phyloP scores from a whole-genome alignment of 202 grass and related monocot species.

The Carex arenaria region DNA sequence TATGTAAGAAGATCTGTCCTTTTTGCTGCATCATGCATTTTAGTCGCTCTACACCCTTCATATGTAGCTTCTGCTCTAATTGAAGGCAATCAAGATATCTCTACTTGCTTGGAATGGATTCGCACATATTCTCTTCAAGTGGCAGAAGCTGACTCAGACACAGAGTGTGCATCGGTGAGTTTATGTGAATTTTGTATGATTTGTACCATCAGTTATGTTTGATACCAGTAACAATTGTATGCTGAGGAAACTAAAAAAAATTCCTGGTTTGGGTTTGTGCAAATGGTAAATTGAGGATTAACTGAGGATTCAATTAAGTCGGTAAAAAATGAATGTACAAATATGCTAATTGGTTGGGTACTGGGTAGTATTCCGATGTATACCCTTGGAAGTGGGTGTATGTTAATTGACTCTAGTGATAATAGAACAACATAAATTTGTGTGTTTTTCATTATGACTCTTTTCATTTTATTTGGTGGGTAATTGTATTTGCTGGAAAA shows the following conservation, averaged over 20 bases:
- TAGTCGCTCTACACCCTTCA: constrained; percentile 78
- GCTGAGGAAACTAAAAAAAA: neutral
- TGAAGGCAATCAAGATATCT: constrained; percentile 73
- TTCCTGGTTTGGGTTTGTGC: neutral
- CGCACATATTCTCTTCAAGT: constrained; percentile 68
- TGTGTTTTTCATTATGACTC: neutral
- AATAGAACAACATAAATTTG: neutral
- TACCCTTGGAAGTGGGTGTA: neutral
- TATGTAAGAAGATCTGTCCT: constrained; percentile 89
- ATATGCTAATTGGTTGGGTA: neutral
- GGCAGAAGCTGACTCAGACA: constrained; percentile 79
- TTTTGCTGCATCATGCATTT: constrained; percentile 86
- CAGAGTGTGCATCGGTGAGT: constrained; percentile 83
- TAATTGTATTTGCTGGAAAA: neutral
- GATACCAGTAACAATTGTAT: neutral
- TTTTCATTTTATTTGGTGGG: neutral
- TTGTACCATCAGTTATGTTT: neutral
- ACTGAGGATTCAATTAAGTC: neutral
- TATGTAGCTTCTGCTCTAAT: constrained; percentile 85
- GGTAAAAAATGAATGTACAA: neutral
- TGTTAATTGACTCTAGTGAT: neutral
- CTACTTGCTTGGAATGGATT: constrained; percentile 82
- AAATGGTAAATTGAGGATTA: neutral
- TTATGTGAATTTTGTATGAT: neutral
- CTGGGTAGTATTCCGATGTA: neutral